Conservation (phyloP, 2,329 filamentous ascomycete species). For the Curvularia eragrostidis region DNA sequence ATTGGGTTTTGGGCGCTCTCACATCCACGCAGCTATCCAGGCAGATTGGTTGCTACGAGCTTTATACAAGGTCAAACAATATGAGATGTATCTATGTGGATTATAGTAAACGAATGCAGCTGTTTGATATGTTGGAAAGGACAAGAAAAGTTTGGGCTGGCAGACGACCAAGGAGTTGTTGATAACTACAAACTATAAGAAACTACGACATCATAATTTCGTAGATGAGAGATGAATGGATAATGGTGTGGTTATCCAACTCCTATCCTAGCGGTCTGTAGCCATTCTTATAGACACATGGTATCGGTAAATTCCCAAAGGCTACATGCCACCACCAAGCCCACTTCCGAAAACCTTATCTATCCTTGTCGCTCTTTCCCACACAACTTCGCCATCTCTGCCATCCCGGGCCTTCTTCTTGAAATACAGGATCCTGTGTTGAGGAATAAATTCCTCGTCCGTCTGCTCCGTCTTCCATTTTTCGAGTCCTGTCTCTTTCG, state of each 20-base stretch:
- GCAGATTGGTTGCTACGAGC: background rate
- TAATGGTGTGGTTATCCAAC: background rate
- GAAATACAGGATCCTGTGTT: constrained; percentile 61
- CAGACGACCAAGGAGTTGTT: background rate
- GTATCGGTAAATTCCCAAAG: background rate
- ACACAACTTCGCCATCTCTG: constrained; percentile 51
- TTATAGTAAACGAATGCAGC: too few relatives aligned
- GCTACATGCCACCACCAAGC: constrained; percentile 15
- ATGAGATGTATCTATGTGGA: too few relatives aligned
- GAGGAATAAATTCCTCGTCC: constrained; percentile 64
- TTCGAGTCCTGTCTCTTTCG: constrained; percentile 56
- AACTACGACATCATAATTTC: background rate
- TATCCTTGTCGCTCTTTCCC: constrained; percentile 57
- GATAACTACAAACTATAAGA: background rate
- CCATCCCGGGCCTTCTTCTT: constrained; percentile 47
- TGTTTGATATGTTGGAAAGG: background rate
- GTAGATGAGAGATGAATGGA: background rate
- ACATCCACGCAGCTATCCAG: background rate
- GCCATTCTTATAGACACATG: too few relatives aligned
- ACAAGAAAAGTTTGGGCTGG: background rate
- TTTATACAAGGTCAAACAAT: too few relatives aligned
- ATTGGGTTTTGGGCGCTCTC: background rate
- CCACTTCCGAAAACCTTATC: constrained; percentile 59
- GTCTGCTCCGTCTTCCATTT: constrained; percentile 63
- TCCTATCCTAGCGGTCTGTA: background rate